A percentile compares a stretch with the other conserved stretches of the same genome.
Evolutionary conservation across 345 rosid genomes (phyloP).

Genomic region (Clarkia xantiana): DNA sequence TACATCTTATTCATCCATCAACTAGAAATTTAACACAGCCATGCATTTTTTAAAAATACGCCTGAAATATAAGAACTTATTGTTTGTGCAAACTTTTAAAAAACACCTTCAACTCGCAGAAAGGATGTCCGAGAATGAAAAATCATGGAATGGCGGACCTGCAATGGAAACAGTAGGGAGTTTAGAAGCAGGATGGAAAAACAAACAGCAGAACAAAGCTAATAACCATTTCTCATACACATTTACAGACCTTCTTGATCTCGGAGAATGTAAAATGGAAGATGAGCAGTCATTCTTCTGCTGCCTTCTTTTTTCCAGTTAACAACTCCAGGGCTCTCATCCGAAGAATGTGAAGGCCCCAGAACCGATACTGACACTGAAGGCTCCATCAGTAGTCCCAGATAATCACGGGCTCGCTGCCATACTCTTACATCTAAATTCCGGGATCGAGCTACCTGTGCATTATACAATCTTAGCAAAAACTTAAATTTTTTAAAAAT

Average conservation of each 20-base stretch:
- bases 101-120: constrained; percentile 22
- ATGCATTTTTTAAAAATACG: too few relatives aligned
- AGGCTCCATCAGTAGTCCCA: constrained; percentile 79
- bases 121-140: constrained; percentile 50
- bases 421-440: constrained; percentile 71
- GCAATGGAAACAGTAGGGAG: constrained; percentile 10
- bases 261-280: constrained; percentile 77
- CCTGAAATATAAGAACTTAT: constrained; percentile 1
- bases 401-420: constrained; percentile 72
- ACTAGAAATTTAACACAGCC: too few relatives aligned
- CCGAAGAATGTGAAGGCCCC: constrained; percentile 57
- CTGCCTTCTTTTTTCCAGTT: constrained; percentile 78
- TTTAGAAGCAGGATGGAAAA: background rate
- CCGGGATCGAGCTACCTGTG: constrained; percentile 77
- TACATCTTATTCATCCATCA: too few relatives aligned
- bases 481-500: too few relatives aligned
- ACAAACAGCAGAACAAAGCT: background rate
- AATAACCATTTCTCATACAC: background rate
- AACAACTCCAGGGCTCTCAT: constrained; percentile 48
- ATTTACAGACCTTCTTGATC: constrained; percentile 52
- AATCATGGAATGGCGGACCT: constrained; percentile 95
- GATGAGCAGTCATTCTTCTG: constrained; percentile 47
- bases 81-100: background rate
- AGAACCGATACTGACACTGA: constrained; percentile 61
- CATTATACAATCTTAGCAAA: background rate